A percentile compares a stretch with the other conserved stretches of the same genome.
These are phyloP conservation scores for Eucalyptus paniculata DNA, from an alignment of 345 rosid genomes.

Conservation along the genomic window DNA sequence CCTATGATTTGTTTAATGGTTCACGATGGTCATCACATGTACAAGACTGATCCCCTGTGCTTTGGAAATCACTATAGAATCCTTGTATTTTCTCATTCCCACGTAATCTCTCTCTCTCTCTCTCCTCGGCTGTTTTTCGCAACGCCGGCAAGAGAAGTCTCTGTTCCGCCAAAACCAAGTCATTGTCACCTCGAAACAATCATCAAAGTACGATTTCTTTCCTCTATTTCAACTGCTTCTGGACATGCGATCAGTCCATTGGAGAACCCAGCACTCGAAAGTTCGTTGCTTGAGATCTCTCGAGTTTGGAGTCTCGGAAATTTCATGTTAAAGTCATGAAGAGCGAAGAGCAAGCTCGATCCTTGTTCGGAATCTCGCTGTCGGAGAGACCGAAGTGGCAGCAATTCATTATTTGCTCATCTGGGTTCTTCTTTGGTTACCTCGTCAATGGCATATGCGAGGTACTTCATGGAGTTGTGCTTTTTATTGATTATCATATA, in stretches of 20 bases:
- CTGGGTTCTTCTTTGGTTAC: conserved; percentile 94
- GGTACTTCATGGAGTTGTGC: conserved; percentile 20
- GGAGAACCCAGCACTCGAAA: background rate
- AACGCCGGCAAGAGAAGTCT: background rate
- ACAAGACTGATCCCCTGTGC: background rate
- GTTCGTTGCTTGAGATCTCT: background rate
- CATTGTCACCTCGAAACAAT: background rate
- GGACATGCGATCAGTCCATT: background rate
- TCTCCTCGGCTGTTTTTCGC: background rate
- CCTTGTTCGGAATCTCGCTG: conserved; percentile 60
- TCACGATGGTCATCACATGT: background rate
- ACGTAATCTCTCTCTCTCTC: background rate
- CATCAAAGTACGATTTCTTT: background rate
- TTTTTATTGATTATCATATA: background rate
- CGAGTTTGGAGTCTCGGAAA: background rate
- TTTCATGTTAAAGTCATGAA: conserved; percentile 20
- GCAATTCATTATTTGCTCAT: conserved; percentile 79
- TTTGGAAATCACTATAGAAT: background rate
- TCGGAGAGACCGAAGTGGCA: conserved; percentile 66
- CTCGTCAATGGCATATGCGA: conserved; percentile 94
- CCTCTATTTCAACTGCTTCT: background rate
- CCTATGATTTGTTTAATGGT: background rate
- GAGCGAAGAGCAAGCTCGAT: conserved; percentile 45
- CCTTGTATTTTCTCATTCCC: background rate
- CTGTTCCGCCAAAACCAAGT: background rate